Evolutionary conservation across 352 stramenopile species (phyloP).

Genomic region (Poterioochromonas sp.): DNA sequence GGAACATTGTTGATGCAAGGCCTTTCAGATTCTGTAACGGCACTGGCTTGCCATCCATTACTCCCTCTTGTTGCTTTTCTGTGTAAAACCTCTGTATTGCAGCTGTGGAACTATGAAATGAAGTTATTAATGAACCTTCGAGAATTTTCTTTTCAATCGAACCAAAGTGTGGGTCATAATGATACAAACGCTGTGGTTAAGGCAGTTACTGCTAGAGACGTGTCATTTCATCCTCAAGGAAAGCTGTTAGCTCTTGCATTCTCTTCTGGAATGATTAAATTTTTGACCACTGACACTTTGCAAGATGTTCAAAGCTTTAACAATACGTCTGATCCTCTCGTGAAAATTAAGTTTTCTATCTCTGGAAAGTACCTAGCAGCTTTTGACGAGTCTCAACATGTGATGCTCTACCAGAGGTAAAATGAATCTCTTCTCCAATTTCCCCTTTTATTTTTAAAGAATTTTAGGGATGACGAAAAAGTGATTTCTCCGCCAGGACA

Average conservation of each 20-base stretch:
- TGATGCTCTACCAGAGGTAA: constrained; percentile 44
- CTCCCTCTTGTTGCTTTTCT: constrained; percentile 63
- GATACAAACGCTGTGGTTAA: background rate
- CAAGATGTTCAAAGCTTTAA: constrained; percentile 54
- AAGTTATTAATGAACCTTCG: constrained; percentile 69
- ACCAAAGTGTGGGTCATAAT: background rate
- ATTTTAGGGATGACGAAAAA: too few relatives aligned
- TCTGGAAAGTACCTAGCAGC: constrained; percentile 64
- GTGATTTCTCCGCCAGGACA: too few relatives aligned
- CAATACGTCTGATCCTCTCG: constrained; percentile 49
- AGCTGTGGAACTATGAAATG: constrained; percentile 75
- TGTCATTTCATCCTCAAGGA: constrained; percentile 64
- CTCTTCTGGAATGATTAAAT: constrained; percentile 65
- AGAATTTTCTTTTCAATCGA: constrained; percentile 51
- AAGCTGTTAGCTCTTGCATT: constrained; percentile 71
- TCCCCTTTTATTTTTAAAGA: too few relatives aligned
- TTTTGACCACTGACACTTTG: constrained; percentile 60
- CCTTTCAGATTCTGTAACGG: constrained; percentile 69
- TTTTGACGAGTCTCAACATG: constrained; percentile 58
- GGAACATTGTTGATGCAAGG: constrained; percentile 79
- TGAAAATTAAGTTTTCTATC: constrained; percentile 59
- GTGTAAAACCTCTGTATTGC: constrained; percentile 65
- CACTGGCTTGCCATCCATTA: constrained; percentile 62
- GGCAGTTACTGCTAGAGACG: constrained; percentile 47
- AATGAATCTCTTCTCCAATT: background rate